These are phyloP conservation scores for Alternaria tenuissima DNA, from an alignment of 2,329 filamentous ascomycete species.

Conservation along the genomic window DNA sequence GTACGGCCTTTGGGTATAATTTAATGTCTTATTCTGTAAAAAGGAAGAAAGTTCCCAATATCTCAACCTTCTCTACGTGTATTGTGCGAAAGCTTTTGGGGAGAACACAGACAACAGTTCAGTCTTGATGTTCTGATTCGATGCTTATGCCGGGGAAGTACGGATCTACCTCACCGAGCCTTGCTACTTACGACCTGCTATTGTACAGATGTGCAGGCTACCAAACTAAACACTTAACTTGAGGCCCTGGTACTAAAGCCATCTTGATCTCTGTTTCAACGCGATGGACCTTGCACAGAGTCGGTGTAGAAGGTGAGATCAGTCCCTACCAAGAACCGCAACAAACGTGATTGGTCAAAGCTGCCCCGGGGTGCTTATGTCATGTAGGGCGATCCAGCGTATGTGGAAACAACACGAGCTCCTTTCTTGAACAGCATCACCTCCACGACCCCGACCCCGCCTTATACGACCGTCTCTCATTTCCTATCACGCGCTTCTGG, in stretches of 20 bases:
- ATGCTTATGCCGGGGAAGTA: neutral
- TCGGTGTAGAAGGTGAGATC: neutral
- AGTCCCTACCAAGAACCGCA: constrained; percentile 5
- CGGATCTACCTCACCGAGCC: neutral
- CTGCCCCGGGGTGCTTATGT: constrained; percentile 13
- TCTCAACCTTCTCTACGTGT: neutral
- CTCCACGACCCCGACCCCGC: constrained; percentile 36
- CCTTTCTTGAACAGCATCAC: constrained; percentile 39
- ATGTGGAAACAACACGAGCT: constrained; percentile 36
- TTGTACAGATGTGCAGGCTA: neutral
- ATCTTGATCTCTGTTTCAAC: neutral
- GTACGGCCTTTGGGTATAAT: neutral
- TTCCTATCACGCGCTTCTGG: constrained; percentile 50
- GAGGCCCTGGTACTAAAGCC: neutral
- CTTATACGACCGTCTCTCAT: constrained; percentile 44
- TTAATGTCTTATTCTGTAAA: constrained; percentile 1
- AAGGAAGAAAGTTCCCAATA: neutral
- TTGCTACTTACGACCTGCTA: neutral
- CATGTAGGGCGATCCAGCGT: constrained; percentile 25
- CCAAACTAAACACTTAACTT: neutral
- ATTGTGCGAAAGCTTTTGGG: neutral
- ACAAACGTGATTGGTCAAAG: constrained; percentile 13
- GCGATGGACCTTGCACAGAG: neutral
- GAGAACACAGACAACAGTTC: neutral
- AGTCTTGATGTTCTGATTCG: neutral